A percentile compares a stretch with the other conserved stretches of the same genome.
Evolutionary conservation across 208 protist species (phyloP).

Genomic region (Acanthamoeba castellanii): DNA sequence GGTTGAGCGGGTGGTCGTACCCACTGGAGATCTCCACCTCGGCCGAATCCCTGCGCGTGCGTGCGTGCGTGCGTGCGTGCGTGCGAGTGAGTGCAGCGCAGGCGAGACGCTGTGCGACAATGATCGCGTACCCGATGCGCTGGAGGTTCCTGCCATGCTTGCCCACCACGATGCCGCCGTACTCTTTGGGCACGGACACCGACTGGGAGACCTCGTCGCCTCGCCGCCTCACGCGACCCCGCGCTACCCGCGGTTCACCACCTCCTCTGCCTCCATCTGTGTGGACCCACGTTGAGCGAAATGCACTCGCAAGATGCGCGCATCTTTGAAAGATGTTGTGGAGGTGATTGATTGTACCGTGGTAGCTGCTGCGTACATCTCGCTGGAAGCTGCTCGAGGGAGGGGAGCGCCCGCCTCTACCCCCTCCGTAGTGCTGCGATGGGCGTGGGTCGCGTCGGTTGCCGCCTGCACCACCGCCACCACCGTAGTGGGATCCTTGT

Average conservation of each 20-base stretch:
- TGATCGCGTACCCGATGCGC: background rate
- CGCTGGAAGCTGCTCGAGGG: background rate
- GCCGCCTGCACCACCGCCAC: background rate
- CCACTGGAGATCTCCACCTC: background rate
- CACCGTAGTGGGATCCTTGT: background rate
- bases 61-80: background rate
- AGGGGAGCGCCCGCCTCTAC: background rate
- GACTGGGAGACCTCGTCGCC: background rate
- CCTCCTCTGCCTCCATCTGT: background rate
- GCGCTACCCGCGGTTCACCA: background rate
- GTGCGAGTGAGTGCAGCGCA: background rate
- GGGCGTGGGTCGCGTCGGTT: background rate
- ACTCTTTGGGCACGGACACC: conserved; percentile 14
- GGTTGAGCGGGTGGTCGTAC: background rate
- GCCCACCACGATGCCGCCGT: background rate
- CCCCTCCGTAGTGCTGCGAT: background rate
- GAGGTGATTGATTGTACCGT: background rate
- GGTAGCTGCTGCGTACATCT: background rate
- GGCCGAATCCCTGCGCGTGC: background rate
- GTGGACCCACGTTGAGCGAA: too few relatives aligned
- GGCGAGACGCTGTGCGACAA: background rate
- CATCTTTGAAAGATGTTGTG: background rate
- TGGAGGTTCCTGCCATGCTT: conserved; percentile 22
- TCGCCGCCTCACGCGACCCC: background rate
- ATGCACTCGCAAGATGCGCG: too few relatives aligned